Evolutionary conservation across 192 early-diverging fungal species (phyloP).

Genomic region (Polychytrium aggregatum): DNA sequence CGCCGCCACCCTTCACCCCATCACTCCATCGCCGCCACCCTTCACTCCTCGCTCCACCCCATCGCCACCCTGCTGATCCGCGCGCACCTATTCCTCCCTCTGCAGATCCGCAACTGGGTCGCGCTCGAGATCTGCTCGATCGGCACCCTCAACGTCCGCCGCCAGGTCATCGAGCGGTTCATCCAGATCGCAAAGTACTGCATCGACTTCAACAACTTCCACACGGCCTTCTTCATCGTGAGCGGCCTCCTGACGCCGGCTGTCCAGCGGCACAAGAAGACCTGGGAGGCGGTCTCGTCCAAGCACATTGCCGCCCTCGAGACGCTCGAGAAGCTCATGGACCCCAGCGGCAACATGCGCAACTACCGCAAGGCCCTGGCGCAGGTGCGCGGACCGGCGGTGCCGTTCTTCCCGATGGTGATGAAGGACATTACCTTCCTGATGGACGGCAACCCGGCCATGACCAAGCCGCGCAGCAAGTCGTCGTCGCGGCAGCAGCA

Average conservation of each 20-base stretch:
- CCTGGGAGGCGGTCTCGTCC: constrained; percentile 44
- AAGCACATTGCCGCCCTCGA: constrained; percentile 29
- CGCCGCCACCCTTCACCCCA: too few species aligned
- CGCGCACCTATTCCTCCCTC: too few species aligned
- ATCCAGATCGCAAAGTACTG: constrained; percentile 30
- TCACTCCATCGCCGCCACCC: too few species aligned
- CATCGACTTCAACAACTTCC: constrained; percentile 43
- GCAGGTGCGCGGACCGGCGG: constrained; percentile 8
- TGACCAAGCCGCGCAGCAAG: not conserved
- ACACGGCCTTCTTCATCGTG: constrained; percentile 53
- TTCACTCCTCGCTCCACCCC: too few species aligned
- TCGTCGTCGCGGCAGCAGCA: not conserved
- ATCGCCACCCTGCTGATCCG: too few species aligned
- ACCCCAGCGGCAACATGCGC: constrained; percentile 54
- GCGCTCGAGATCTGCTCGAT: constrained; percentile 36
- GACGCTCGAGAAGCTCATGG: constrained; percentile 45
- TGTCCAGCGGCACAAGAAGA: constrained; percentile 40
- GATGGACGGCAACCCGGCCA: constrained; percentile 52
- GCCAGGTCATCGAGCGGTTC: constrained; percentile 31
- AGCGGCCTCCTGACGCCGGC: constrained; percentile 43
- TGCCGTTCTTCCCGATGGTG: constrained; percentile 56
- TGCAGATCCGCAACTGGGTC: constrained; percentile 44
- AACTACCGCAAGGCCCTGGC: constrained; percentile 43
- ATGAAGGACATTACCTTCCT: constrained; percentile 67
- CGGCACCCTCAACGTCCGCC: constrained; percentile 18